Percentiles rank a stretch among this genome's conserved stretches.
Evolutionary conservation across 1,284 basidiomycete species (phyloP).

Genomic region (Cutaneotrichosporon dermatis): DNA sequence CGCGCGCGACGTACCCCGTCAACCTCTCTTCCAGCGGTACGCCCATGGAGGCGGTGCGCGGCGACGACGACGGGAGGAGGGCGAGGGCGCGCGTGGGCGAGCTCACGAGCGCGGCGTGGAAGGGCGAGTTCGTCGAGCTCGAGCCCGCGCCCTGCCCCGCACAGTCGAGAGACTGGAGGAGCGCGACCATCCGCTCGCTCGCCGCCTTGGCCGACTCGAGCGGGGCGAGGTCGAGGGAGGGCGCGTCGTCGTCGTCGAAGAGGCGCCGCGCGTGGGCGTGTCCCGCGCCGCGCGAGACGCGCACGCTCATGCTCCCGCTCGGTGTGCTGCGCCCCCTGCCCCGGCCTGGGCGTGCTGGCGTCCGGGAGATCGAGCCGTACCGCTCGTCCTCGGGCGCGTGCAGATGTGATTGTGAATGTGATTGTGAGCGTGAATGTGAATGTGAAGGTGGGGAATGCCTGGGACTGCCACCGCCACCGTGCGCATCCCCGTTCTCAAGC

Average conservation of each 20-base stretch:
- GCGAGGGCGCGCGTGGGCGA: neutral
- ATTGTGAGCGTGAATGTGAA: too few relatives aligned
- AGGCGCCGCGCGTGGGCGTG: too few relatives aligned
- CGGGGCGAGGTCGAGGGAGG: neutral
- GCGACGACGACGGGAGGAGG: neutral
- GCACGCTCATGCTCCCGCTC: neutral
- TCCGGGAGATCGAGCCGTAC: too few relatives aligned
- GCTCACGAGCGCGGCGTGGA: too few relatives aligned
- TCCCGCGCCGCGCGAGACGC: neutral
- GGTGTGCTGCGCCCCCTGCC: neutral
- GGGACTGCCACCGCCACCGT: neutral
- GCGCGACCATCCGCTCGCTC: neutral
- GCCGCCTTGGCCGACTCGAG: neutral
- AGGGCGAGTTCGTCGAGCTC: too few relatives aligned
- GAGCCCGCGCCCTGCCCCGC: too few relatives aligned
- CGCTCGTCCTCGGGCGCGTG: too few relatives aligned
- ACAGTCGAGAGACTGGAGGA: neutral
- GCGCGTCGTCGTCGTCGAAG: neutral
- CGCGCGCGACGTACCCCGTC: neutral
- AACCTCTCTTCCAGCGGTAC: slow-evolving; percentile 9
- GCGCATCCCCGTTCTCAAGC: neutral
- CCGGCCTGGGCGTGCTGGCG: neutral
- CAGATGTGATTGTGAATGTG: too few relatives aligned
- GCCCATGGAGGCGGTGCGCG: neutral
- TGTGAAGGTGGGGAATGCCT: too few relatives aligned